These are phyloP conservation scores for Emericellopsis cladophorae DNA, from an alignment of 2,329 filamentous ascomycete species.

Conservation along the genomic window DNA sequence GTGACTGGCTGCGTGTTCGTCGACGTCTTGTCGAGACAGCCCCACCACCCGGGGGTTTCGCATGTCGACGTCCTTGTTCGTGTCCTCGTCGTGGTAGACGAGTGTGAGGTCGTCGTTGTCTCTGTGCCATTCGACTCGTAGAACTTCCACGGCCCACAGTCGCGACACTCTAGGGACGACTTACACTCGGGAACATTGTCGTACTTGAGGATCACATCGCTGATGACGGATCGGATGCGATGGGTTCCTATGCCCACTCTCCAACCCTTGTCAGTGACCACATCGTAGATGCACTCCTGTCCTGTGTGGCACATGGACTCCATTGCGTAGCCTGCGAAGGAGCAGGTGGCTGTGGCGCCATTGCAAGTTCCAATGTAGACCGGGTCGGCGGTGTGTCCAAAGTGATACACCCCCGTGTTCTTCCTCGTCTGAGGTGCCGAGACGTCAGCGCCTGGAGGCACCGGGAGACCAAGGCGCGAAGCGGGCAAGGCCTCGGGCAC, in stretches of 20 bases:
- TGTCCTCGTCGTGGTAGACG: conserved; percentile 40
- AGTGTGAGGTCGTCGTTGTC: conserved; percentile 38
- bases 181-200: conserved; percentile 67
- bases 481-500: conserved; percentile 85
- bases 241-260: conserved; percentile 84
- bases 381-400: conserved; percentile 91
- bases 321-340: conserved; percentile 84
- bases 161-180: conserved; percentile 66
- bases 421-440: conserved; percentile 56
- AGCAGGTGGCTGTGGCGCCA: conserved; percentile 76
- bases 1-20: conserved; percentile 19
- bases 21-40: conserved; percentile 52
- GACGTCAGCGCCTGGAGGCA: conserved; percentile 67
- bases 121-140: conserved; percentile 86
- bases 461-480: conserved; percentile 69
- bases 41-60: conserved; percentile 89
- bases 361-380: conserved; percentile 93
- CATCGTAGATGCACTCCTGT: conserved; percentile 80
- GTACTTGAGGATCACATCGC: conserved; percentile 75
- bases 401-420: conserved; percentile 73
- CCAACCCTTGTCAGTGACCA: conserved; percentile 84
- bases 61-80: conserved; percentile 78
- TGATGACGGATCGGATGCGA: conserved; percentile 78
- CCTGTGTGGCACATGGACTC: conserved; percentile 90
- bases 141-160: conserved; percentile 91